These are phyloP conservation scores for Corymbia maculata DNA, from an alignment of 345 rosid species.

Conservation along the genomic window DNA sequence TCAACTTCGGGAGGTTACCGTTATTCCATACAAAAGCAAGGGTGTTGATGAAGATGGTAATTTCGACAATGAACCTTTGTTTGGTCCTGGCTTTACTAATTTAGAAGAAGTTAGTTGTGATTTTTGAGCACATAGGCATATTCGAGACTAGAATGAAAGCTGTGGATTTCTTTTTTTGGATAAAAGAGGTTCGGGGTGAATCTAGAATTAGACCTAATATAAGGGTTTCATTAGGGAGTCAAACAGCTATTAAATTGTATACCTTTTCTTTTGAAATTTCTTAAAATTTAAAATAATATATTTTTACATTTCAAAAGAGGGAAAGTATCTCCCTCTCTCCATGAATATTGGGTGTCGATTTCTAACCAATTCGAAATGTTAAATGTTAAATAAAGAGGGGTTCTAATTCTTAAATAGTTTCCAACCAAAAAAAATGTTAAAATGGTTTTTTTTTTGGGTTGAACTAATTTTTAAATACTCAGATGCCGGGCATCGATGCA, in stretches of 20 bases:
- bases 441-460: background rate
- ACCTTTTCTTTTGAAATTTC: background rate
- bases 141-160: background rate
- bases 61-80: accelerated
- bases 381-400: background rate
- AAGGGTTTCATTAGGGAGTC: background rate
- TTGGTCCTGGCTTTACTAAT: accelerated
- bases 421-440: too few species aligned
- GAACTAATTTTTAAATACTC: background rate
- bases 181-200: background rate
- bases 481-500: background rate
- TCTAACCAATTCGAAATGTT: background rate
- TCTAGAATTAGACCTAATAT: background rate
- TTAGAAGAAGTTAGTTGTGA: accelerated
- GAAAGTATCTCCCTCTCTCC: background rate
- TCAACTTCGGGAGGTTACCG: accelerated
- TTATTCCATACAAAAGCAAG: background rate
- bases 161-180: background rate
- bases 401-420: background rate
- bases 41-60: background rate
- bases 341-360: background rate
- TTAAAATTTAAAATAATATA: background rate
- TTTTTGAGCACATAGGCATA: background rate
- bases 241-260: background rate
- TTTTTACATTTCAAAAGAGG: background rate